Evolutionary conservation across 768 basidiomycete species (phyloP), one percentile per base, ranked within the genome.

Genomic region (Amanita pseudoporphyria): DNA sequence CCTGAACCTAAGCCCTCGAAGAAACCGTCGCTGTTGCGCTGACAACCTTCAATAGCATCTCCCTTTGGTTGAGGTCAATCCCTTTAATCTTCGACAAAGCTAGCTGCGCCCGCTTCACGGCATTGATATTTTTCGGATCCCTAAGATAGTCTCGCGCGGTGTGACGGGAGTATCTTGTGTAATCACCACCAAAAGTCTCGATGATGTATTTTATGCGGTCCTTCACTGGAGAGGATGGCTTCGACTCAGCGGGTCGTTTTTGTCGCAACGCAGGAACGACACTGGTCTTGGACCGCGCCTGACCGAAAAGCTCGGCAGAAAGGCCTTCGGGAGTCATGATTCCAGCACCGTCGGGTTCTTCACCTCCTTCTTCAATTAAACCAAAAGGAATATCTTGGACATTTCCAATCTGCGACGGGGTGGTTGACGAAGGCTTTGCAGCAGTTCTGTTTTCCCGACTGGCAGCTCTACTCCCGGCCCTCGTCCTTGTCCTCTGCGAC

Each of bases 141-240:
- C 58, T 57, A 19, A 59, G 43, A 39, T 58, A 71, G 49, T 62
- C 57, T 38, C 57, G 54, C 6, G 61, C 54, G 21, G 54, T 40
- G 9, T 52, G 49, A 7, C 69, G 64, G 39, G 72, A 59, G 53
- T 73, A 76, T 32, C 69, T 69, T 13, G 70, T 63, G 55, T 83
- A 84, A 54, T 78, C 72, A 24, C 79, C 78, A 3, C 67, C 74
- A 13, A 63, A 52, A 21, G 41, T 51, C 57, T 77, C 76, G 40
- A 63, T 58, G 53, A 59, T 54, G 30, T 45, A 48, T 38, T 62
- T 64, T 37, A 63, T 39, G 19, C 40, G 31, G 16, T 41, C 28
- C 38, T 21, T 48, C 10, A 18, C 22, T 12, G 24, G 24, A 10
- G 30, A 28, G 18, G 38, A 12, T 40, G 24, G 9, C 10, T 14